Evolutionary conservation across 768 basidiomycete species (phyloP).

Genomic region (Russula foetens): DNA sequence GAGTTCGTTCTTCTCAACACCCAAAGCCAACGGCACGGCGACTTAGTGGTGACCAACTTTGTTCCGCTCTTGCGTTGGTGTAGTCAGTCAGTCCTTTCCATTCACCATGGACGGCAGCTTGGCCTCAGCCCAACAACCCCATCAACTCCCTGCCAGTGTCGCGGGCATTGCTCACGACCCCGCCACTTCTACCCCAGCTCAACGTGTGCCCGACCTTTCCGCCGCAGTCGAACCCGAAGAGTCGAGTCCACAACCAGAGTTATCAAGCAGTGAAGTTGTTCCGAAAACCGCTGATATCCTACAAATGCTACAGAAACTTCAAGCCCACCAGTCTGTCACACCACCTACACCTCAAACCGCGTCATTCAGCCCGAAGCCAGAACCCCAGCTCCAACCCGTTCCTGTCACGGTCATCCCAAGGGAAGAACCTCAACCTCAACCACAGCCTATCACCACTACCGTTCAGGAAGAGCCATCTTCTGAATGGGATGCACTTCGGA

Average conservation of each 20-base stretch:
- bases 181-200: constrained; percentile 2
- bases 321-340: constrained; percentile 13
- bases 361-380: constrained; percentile 4
- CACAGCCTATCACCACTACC: constrained; percentile 7
- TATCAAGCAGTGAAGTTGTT: constrained; percentile 10
- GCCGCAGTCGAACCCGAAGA: constrained; percentile 5
- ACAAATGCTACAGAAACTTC: constrained; percentile 17
- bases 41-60: constrained; percentile 17
- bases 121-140: constrained; percentile 9
- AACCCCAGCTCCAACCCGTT: not conserved
- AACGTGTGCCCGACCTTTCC: constrained; percentile 13
- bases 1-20: not conserved
- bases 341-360: constrained; percentile 9
- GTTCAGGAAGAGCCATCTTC: constrained; percentile 32
- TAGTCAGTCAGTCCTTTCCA: constrained; percentile 13
- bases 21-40: constrained; percentile 19
- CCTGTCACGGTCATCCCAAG: constrained; percentile 5
- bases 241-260: constrained; percentile 8
- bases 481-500: constrained; percentile 59
- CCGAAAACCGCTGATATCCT: constrained; percentile 15
- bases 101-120: constrained; percentile 14
- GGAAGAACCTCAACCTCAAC: constrained; percentile 18
- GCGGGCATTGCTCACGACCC: constrained; percentile 3
- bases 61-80: constrained; percentile 13
- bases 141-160: constrained; percentile 8